A percentile compares a stretch with the other conserved stretches of the same genome.
Evolutionary conservation across 805 yeast species (phyloP).

Genomic region (Hanseniaspora lindneri): DNA sequence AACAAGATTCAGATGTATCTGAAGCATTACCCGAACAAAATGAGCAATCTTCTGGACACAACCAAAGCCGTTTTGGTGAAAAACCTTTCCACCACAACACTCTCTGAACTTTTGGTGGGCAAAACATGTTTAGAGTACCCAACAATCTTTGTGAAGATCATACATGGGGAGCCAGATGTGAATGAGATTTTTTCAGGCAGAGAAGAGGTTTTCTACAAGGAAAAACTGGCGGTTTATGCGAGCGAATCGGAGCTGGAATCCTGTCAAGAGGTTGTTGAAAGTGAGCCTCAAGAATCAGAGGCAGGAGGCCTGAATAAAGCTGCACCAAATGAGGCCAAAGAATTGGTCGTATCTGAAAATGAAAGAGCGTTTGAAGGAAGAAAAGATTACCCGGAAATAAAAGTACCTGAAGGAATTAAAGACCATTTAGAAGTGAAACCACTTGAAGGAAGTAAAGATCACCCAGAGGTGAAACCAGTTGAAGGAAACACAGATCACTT

Average conservation of each 20-base stretch:
- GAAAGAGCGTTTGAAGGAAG: not conserved
- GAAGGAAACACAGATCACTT: not conserved
- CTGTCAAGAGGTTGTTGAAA: too few relatives aligned
- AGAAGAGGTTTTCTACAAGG: not conserved
- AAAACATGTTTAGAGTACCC: slow-evolving; percentile 68
- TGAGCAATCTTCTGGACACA: slow-evolving; percentile 26
- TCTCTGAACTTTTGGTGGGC: slow-evolving; percentile 43
- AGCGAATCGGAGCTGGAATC: too few relatives aligned
- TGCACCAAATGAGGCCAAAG: too few relatives aligned
- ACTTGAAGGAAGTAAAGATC: not conserved
- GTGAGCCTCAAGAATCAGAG: too few relatives aligned
- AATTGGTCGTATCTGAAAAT: too few relatives aligned
- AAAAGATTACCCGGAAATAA: not conserved
- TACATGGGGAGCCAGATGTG: slow-evolving; percentile 22
- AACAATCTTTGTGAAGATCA: slow-evolving; percentile 41
- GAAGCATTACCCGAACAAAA: slow-evolving; percentile 27
- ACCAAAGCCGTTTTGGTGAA: slow-evolving; percentile 33
- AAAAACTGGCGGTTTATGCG: not conserved
- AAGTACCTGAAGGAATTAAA: not conserved
- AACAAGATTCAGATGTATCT: slow-evolving; percentile 21
- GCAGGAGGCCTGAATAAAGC: too few relatives aligned
- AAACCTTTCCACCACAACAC: slow-evolving; percentile 21
- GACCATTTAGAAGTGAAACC: not conserved
- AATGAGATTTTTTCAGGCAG: slow-evolving; percentile 7
- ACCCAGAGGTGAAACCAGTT: not conserved